Conservation (phyloP, 768 basidiomycete genomes). For the Tephrocybe sp. region DNA sequence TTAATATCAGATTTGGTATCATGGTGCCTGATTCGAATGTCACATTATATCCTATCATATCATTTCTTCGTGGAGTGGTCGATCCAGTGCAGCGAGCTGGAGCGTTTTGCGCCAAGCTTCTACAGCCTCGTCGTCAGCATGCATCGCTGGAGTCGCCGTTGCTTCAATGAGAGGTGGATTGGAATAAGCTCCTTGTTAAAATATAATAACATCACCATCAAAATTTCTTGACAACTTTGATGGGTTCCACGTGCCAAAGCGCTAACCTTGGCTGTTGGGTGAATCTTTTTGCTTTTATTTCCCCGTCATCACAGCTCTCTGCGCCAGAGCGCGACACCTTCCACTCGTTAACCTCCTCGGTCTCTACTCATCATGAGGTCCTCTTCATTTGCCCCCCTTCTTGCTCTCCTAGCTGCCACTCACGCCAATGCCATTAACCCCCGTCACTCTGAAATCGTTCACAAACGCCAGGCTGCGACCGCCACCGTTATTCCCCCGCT, state of each 20-base stretch:
- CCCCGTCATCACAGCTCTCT: conserved; percentile 4
- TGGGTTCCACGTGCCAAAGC: conserved; percentile 2
- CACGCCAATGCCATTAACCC: conserved; percentile 23
- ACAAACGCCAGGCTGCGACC: conserved; percentile 42
- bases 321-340: conserved; percentile 18
- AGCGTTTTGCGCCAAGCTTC: too few species aligned
- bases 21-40: too few species aligned
- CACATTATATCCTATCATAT: too few species aligned
- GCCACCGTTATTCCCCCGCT: conserved; percentile 56
- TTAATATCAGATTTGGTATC: too few species aligned
- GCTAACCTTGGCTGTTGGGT: not conserved
- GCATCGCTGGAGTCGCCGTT: too few species aligned
- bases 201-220: too few species aligned
- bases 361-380: conserved; percentile 18
- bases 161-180: too few species aligned
- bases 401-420: conserved; percentile 18
- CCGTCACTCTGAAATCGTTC: conserved; percentile 22
- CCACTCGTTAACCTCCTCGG: conserved; percentile 7
- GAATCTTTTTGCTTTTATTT: conserved; percentile 6
- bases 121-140: too few species aligned
- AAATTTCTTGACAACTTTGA: not conserved
- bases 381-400: conserved; percentile 9
- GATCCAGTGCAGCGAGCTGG: too few species aligned
- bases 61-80: too few species aligned
- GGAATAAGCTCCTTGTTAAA: too few species aligned